These are phyloP conservation scores for Aspergillaceae sp. DNA, from an alignment of 2,329 filamentous ascomycete genomes.

Conservation along the genomic window DNA sequence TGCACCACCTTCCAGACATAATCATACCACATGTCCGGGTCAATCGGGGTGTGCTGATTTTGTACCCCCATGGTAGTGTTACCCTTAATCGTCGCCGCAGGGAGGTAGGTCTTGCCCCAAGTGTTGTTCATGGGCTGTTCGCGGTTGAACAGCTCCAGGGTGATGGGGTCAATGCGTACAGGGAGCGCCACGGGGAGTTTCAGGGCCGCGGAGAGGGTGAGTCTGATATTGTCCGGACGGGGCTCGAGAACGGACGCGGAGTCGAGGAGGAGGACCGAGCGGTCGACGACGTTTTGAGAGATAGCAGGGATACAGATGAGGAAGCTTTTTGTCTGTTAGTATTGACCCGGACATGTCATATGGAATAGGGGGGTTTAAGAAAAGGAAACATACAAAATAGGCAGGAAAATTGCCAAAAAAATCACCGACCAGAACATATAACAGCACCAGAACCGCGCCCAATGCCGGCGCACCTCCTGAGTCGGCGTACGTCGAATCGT, in stretches of 20 bases:
- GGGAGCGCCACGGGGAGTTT: constrained; percentile 28
- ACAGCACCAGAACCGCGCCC: constrained; percentile 31
- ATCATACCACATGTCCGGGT: constrained; percentile 19
- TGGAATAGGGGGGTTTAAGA: not conserved
- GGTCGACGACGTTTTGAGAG: constrained; percentile 31
- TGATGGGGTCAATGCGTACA: constrained; percentile 29
- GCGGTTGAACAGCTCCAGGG: constrained; percentile 26
- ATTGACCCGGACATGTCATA: not conserved
- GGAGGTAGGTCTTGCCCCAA: constrained; percentile 19
- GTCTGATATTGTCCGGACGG: constrained; percentile 21
- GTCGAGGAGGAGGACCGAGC: constrained; percentile 29
- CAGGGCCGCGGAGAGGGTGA: constrained; percentile 29
- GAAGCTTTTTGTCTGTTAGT: constrained; percentile 23
- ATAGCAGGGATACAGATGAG: constrained; percentile 33
- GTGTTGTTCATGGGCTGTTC: constrained; percentile 18
- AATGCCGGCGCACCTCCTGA: constrained; percentile 26
- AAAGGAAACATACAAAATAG: constrained; percentile 27
- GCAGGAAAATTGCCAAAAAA: constrained; percentile 32
- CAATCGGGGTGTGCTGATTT: constrained; percentile 18
- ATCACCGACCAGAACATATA: constrained; percentile 28
- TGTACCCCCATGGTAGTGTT: constrained; percentile 25
- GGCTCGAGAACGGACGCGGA: constrained; percentile 27
- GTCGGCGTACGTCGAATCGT: constrained; percentile 15
- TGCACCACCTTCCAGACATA: constrained; percentile 28
- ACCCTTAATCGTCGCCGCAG: constrained; percentile 21